A percentile compares a stretch with the other conserved stretches of the same genome.
Evolutionary conservation across 2,329 filamentous ascomycete species (phyloP).

Genomic region (Stachybotrys echinatus): DNA sequence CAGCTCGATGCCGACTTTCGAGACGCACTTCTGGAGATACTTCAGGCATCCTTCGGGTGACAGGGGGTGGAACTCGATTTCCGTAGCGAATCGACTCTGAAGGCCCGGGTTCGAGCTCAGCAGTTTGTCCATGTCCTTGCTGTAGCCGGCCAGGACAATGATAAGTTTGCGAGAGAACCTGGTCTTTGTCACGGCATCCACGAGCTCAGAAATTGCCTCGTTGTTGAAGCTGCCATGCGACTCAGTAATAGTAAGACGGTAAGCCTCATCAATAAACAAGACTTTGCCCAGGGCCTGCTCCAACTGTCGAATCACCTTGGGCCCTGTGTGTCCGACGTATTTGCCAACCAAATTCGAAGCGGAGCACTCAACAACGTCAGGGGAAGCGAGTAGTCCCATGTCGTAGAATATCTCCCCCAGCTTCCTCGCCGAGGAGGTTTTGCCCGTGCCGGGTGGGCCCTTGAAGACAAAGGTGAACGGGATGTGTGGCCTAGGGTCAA

Average conservation of each 20-base stretch:
- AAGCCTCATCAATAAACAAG: slow-evolving; percentile 63
- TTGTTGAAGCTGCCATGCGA: slow-evolving; percentile 1
- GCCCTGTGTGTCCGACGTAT: slow-evolving; percentile 60
- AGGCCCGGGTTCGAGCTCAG: too few relatives aligned
- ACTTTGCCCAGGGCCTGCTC: slow-evolving; percentile 57
- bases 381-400: slow-evolving; percentile 56
- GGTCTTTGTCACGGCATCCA: slow-evolving; percentile 6
- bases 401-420: slow-evolving; percentile 67
- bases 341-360: slow-evolving; percentile 59
- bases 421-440: slow-evolving; percentile 59
- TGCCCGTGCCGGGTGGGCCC: slow-evolving; percentile 58
- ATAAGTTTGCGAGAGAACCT: slow-evolving; percentile 5
- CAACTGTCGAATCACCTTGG: slow-evolving; percentile 48
- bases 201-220: slow-evolving; percentile 2
- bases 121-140: slow-evolving; percentile 4
- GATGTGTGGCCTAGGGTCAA: slow-evolving; percentile 26
- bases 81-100: too few relatives aligned
- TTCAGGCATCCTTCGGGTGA: too few relatives aligned
- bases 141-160: slow-evolving; percentile 6
- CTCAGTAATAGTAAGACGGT: slow-evolving; percentile 49
- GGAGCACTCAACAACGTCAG: slow-evolving; percentile 56
- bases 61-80: too few relatives aligned
- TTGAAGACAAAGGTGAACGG: slow-evolving; percentile 62
- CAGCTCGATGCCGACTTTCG: too few relatives aligned
- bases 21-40: too few relatives aligned